Evolutionary conservation across 139 green algal genomes (phyloP).

Genomic region (Tetratostichococcus sp.): DNA sequence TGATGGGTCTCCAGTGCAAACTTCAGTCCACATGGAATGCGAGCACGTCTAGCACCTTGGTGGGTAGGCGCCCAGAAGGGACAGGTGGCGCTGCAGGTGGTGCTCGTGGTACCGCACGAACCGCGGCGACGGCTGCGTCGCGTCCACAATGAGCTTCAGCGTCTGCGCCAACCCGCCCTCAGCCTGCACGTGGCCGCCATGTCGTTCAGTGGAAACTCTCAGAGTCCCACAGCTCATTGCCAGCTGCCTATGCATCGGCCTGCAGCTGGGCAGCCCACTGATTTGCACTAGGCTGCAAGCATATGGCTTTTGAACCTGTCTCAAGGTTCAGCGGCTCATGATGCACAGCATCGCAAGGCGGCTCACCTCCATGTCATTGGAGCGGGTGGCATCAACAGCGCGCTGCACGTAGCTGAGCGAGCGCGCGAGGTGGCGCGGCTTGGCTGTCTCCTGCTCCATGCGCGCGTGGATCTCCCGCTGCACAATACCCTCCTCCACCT

Average conservation of each 20-base stretch:
- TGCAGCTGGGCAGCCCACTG: too few species aligned
- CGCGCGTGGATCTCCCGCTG: constrained; percentile 9
- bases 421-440: background rate
- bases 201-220: too few species aligned
- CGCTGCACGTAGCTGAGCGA: background rate
- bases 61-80: constrained; percentile 18
- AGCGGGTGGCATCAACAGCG: background rate
- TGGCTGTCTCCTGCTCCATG: constrained; percentile 9
- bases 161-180: constrained; percentile 24
- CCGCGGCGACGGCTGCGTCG: constrained; percentile 12
- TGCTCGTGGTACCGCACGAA: constrained; percentile 27
- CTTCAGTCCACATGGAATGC: too few species aligned
- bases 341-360: too few species aligned
- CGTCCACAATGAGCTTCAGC: constrained; percentile 22
- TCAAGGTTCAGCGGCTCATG: too few species aligned
- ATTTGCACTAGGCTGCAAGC: too few species aligned
- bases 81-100: constrained; percentile 30
- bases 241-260: too few species aligned
- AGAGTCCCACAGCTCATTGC: too few species aligned
- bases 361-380: background rate
- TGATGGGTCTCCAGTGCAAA: too few species aligned
- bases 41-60: too few species aligned
- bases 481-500: constrained; percentile 13
- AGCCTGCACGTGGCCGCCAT: background rate
- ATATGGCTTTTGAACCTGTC: too few species aligned